Percentiles rank a stretch among this genome's conserved stretches.
These are phyloP conservation scores for Elongisporangium undulatum DNA, from an alignment of 352 stramenopile genomes.

Conservation along the genomic window DNA sequence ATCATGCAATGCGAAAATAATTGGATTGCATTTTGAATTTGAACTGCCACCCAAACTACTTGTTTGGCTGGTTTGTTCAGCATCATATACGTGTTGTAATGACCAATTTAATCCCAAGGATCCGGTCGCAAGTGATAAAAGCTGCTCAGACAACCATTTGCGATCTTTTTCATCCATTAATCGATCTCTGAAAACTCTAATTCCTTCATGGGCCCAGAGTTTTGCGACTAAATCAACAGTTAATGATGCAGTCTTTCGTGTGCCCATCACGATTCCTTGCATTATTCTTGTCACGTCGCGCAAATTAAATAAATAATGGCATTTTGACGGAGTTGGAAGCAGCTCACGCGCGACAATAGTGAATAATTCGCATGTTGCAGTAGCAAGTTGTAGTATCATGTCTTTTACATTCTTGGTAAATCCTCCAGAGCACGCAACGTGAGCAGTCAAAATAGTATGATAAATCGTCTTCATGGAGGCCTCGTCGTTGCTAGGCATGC, in stretches of 20 bases:
- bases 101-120: conserved; percentile 66
- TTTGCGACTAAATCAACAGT: conserved; percentile 44
- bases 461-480: conserved; percentile 89
- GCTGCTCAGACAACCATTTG: conserved; percentile 81
- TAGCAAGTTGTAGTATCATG: conserved; percentile 40
- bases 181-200: conserved; percentile 92
- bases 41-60: not conserved
- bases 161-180: conserved; percentile 82
- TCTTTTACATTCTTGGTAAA: conserved; percentile 53
- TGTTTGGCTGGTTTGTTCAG: not conserved
- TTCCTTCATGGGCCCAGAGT: conserved; percentile 90
- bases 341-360: conserved; percentile 41
- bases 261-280: conserved; percentile 74
- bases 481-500: conserved; percentile 67
- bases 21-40: not conserved
- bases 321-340: conserved; percentile 75
- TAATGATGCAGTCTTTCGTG: conserved; percentile 18
- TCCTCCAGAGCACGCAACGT: conserved; percentile 20
- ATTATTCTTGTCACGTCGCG: conserved; percentile 77
- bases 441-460: conserved; percentile 68
- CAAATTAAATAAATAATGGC: conserved; percentile 83
- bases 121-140: conserved; percentile 59
- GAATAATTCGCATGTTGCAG: conserved; percentile 64
- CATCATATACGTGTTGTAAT: conserved; percentile 24
- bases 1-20: not conserved